Evolutionary conservation across 148 eudicot genomes (phyloP), one percentile per base, ranked within the genome.

Genomic region (Nepenthes mirabilis): DNA sequence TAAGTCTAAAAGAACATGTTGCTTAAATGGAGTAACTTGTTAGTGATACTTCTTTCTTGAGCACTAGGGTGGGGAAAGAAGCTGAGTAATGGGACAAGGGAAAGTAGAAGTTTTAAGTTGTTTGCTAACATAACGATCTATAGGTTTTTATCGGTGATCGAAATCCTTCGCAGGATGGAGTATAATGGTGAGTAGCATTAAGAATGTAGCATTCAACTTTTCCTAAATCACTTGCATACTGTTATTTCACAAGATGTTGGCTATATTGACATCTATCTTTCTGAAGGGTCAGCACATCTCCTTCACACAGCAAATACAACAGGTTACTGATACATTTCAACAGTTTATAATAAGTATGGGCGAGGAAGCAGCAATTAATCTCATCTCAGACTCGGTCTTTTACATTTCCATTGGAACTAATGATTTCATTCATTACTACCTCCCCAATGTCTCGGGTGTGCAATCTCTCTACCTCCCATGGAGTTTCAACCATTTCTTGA

Each of bases 341-440:
- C 94, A 71, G 73, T 79, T 88, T 43, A 75, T 72, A 63, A 47
- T 82, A 66, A 78, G 49, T 67, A 79, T 85, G 86, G 98, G 98
- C 3, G 90, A 82, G 71, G 82, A 80, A 34, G 77, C 69, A 50
- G 83, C 98, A 58, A 13, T 43, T 34, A 54, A 75, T 70, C 79
- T 70, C 52, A 82, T 91, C 59, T 88, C 87, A 5, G 75, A 66
- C 55, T 91, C 98, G 10, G 66, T 91, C 11, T 82, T 91, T 48
- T 91, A 91, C 73, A 83, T 91, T 56, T 91, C 98, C 2, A 74
- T 91, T 43, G 98, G 98, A 36, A 85, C 81, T 56, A 88, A 91
- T 33, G 98, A 91, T 65, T 91, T 80, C 82, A 91, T 86, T 58
- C 98, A 91, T 60, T 91, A 85, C 83, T 91, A 88, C 70, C 88